A percentile compares a stretch with the other conserved stretches of the same genome.
Conservation (phyloP, 495 filamentous ascomycete species). For the Articulospora tetracladia region DNA sequence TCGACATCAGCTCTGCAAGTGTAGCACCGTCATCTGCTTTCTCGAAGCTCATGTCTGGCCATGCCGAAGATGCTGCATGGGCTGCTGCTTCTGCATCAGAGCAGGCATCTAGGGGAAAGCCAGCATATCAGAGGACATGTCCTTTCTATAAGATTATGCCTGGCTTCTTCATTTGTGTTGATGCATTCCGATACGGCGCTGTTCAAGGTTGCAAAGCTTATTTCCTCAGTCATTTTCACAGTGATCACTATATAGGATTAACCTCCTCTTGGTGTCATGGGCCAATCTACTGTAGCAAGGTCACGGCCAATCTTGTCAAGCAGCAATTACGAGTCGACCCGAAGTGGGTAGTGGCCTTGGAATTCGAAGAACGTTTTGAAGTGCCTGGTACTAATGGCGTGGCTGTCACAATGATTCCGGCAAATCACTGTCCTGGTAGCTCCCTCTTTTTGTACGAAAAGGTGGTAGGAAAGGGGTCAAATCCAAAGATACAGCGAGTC, state of each 20-base stretch:
- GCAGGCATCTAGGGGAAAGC: constrained; percentile 75
- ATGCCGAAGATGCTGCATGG: constrained; percentile 91
- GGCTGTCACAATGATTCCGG: constrained; percentile 87
- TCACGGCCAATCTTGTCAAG: constrained; percentile 85
- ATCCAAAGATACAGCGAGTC: constrained; percentile 63
- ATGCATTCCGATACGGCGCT: constrained; percentile 93
- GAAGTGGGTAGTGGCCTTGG: constrained; percentile 78
- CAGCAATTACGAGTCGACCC: constrained; percentile 81
- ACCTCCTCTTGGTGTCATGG: constrained; percentile 87
- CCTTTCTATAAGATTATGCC: constrained; percentile 99
- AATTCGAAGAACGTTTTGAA: constrained; percentile 78
- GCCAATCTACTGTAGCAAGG: constrained; percentile 92
- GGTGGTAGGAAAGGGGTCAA: constrained; percentile 52
- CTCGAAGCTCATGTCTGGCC: constrained; percentile 83
- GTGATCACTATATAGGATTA: constrained; percentile 93
- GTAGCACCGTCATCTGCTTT: constrained; percentile 63
- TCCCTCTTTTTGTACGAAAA: constrained; percentile 94
- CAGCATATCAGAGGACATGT: constrained; percentile 83
- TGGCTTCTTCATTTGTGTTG: constrained; percentile 86
- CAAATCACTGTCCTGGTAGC: constrained; percentile 95
- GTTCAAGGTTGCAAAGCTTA: constrained; percentile 91
- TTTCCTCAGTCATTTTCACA: constrained; percentile 97
- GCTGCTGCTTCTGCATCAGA: constrained; percentile 78
- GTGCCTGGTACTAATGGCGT: constrained; percentile 78
- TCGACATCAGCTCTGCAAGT: constrained; percentile 41